Base-by-base conservation (phyloP, 1,139 yeast species). In the Yamadazyma triangularis region DNA sequence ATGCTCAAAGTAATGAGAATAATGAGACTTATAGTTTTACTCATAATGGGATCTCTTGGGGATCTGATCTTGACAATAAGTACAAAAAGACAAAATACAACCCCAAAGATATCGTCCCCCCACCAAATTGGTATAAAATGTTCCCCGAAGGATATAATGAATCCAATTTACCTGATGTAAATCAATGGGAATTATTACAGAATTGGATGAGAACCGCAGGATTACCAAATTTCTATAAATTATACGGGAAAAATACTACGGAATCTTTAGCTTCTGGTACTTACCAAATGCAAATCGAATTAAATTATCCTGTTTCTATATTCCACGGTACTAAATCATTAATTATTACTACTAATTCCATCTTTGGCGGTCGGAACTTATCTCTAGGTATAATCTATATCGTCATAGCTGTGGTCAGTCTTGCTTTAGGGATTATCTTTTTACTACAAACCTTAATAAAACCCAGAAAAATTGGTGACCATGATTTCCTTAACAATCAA, bases 141-240 rank as follows among this genome's bases (percentile, higher is more conserved):
- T 91, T 54, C 55, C 98, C 98, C 10, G 54, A 88, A 41, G 97
- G 97, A 0, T 91, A 91, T 60, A 88, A 83, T 13, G 81, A 75
- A 16, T 78, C 79, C 9, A 88, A 87, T 51, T 53, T 91, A 36
- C 98, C 97, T 3, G 91, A 91, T 53, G 26, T 56, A 18, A 42
- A 47, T 15, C 35, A 44, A 21, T 57, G 65, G 70, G 67, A 64
- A 39, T 61, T 54, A 29, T 47, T 65, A 23, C 87, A 81, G 55
- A 83, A 82, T 48, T 83, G 93, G 93, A 83, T 83, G 93, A 69
- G 88, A 45, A 82, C 91, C 1, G 87, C 91, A 0, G 89, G 87
- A 0, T 64, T 83, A 37, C 82, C 89, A 15, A 64, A 73, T 8
- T 80, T 80, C 50, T 73, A 78, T 60, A 83, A 82, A 48, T 54